Conservation (phyloP, 192 early-diverging fungal species). For the Radiomyces spectabilis region DNA sequence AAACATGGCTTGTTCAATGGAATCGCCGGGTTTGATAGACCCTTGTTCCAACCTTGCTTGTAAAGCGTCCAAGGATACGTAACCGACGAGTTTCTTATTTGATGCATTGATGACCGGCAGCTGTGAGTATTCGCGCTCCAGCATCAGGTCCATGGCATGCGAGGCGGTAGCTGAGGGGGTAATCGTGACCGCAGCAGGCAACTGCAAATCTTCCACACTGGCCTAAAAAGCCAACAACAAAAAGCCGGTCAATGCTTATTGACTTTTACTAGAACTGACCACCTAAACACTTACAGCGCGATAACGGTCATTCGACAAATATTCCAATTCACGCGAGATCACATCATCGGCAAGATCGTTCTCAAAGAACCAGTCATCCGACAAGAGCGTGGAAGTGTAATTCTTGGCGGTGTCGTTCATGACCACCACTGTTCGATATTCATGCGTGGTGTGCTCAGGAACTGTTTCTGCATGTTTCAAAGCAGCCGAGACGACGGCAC, state of each 20-base stretch:
- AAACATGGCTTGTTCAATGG: conserved; percentile 60
- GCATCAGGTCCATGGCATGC: conserved; percentile 68
- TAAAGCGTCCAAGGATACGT: conserved; percentile 59
- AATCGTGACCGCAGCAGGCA: conserved; percentile 72
- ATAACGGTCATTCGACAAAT: conserved; percentile 55
- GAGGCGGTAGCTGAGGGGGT: conserved; percentile 45
- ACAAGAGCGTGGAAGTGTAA: conserved; percentile 60
- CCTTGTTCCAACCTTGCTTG: conserved; percentile 50
- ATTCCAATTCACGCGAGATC: conserved; percentile 48
- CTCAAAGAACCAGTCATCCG: conserved; percentile 73
- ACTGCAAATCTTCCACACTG: conserved; percentile 77
- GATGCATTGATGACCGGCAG: conserved; percentile 60
- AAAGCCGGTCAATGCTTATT: not conserved
- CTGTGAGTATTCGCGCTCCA: conserved; percentile 81
- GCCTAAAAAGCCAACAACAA: conserved; percentile 29
- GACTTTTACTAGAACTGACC: too few species aligned
- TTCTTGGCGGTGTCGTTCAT: conserved; percentile 65
- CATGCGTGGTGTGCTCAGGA: conserved; percentile 23
- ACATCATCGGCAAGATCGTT: conserved; percentile 64
- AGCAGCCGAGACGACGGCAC: conserved; percentile 59
- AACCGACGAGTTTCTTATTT: conserved; percentile 65
- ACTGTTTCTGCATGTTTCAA: conserved; percentile 34
- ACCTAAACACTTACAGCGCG: conserved; percentile 39
- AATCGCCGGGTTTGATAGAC: conserved; percentile 34
- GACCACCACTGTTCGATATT: conserved; percentile 41